Percentiles rank a stretch among this genome's conserved stretches.
These are phyloP conservation scores for Setaria viridis DNA, from an alignment of 202 grass and related monocot genomes.

Conservation along the genomic window DNA sequence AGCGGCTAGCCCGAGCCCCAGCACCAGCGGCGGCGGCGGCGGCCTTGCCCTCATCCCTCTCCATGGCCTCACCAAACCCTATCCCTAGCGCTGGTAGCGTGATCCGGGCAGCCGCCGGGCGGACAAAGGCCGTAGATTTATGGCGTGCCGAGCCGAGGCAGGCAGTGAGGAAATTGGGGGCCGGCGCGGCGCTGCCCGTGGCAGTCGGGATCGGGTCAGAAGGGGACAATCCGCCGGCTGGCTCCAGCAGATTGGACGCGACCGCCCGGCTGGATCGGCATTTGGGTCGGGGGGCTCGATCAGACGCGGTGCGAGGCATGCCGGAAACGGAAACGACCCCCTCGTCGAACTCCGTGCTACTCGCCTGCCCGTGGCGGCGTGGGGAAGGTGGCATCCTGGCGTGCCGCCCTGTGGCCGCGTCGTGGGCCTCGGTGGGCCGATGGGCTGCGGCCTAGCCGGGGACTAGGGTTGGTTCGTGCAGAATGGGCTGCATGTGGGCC, in stretches of 20 bases:
- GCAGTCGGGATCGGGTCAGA: constrained; percentile 27
- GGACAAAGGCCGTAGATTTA: constrained; percentile 27
- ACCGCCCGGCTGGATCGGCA: constrained; percentile 18
- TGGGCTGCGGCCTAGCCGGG: not conserved
- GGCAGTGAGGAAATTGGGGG: constrained; percentile 18
- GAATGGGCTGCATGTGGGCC: not conserved
- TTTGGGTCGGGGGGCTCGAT: not conserved
- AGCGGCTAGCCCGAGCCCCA: not conserved
- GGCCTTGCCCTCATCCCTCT: constrained; percentile 5
- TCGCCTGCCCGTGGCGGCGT: not conserved
- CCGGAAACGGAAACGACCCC: constrained; percentile 30
- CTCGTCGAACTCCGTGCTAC: constrained; percentile 12
- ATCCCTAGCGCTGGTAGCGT: not conserved
- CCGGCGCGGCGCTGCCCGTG: not conserved
- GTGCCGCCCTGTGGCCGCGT: not conserved
- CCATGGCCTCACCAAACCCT: constrained; percentile 16
- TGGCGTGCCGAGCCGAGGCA: not conserved
- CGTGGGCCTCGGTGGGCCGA: not conserved
- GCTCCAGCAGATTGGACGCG: not conserved
- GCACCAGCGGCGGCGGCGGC: not conserved
- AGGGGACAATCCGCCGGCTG: not conserved
- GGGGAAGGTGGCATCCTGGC: not conserved
- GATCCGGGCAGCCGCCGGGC: not conserved
- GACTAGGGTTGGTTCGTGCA: not conserved
- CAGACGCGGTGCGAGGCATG: not conserved